Evolutionary conservation across 176 grass and related monocot species (phyloP), one percentile per base, ranked within the genome.

Genomic region (Eremochloa ophiuroides): DNA sequence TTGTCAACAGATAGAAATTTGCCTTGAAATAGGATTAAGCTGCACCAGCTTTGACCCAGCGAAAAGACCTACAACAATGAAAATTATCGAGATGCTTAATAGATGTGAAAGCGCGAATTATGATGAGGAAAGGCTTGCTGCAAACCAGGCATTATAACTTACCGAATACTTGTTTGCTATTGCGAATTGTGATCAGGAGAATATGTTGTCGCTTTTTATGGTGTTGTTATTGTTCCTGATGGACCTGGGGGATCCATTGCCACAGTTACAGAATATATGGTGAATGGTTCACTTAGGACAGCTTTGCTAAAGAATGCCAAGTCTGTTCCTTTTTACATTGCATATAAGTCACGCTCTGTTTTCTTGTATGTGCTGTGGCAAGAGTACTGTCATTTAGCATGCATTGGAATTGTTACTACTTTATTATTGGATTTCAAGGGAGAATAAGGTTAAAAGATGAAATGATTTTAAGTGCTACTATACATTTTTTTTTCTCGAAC

Each of bases 181-280:
- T n/a, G n/a, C n/a, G n/a, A n/a, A n/a, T n/a, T n/a, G n/a, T n/a
- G n/a, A n/a, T n/a, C n/a, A n/a, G n/a, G n/a, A n/a, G n/a, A n/a
- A n/a, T n/a, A 99, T 63, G 93, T 99, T 43, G 97, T 99, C 17
- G 91, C 97, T 16, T 96, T 99, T 82, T 99, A 99, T 26, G 97
- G 97, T 26, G 88, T 99, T 85, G 97, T n/a, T n/a, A n/a, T n/a
- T n/a, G n/a, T 93, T 82, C 83, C 93, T 38, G 97, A 99, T 77
- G 97, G 97, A 63, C 93, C 91, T 30, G 97, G 91, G 51, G 93
- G 93, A 47, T 91, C 91, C 30, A 93, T 99, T 67, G 93, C 97
- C 69, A 99, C 97, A 6, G 88, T 99, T 46, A 99, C 97, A 5
- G 97, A 99, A 83, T 99, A 85, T 75, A 99, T 99, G 97, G 91